Evolutionary conservation across 208 protist genomes (phyloP), one percentile per base, ranked within the genome.

Genomic region (Wallacemonas collosoma): DNA sequence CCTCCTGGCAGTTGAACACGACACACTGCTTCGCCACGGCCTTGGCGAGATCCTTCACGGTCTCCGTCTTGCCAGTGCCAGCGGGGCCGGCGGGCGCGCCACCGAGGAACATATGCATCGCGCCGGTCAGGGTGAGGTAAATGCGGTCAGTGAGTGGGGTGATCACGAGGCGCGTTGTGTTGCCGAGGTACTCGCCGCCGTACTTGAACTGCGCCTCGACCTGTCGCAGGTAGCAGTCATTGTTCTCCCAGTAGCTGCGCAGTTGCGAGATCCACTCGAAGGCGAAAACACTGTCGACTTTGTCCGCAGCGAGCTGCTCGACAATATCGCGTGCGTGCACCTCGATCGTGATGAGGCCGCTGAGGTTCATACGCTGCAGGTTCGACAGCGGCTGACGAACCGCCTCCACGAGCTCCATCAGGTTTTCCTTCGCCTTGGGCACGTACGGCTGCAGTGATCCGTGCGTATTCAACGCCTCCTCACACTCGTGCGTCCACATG

Each of bases 1-100:
- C 95, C 71, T 98, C 96, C 73, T 98, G 95, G 79, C 98, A 99
- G 87, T 99, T 99, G 93, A 99, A 99, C 43, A 99, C 98, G 62
- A 99, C 95, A 66, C 98, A 99, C 83, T 99, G 97, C 83, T 98
- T 99, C 45, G 97, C 96, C 54, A 99, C 89, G 6, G 97, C 97
- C 84, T 99, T 99, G 43, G 98, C 97, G 11, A 99, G 81, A 80
- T 99, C 98, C 87, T 99, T 99, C 44, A 95, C 91, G 9, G 97
- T 99, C 75, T 99, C 98, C 50, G 98, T 99, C 86, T 99, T 99
- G 68, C 98, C 95, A 1, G 94, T 98, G 15, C 93, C 95, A 11
- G 95, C 95, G 17, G 95, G 95, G 11, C 95, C 95, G 44, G 95
- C 95, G 9, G 96, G 97, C 2, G 96, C 95, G 45, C 95, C 93